Base-by-base conservation (phyloP, 495 filamentous ascomycete species). In the Aspergillus homomorphus region DNA sequence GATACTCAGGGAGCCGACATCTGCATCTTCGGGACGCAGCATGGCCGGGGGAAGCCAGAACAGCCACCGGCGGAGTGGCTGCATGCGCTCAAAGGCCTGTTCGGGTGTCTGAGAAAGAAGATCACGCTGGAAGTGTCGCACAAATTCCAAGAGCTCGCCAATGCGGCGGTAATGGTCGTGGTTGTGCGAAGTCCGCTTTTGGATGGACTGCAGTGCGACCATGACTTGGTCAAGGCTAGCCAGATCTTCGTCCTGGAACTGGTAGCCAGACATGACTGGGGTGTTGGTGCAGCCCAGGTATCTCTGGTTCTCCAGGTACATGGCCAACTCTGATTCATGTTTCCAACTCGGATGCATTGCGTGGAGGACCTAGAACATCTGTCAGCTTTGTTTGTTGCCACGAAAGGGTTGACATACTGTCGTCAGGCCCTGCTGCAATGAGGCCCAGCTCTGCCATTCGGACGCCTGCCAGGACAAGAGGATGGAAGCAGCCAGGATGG, bases 391-490 rank as follows among this genome's bases (percentile, higher is more conserved):
- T 30, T 30, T 5, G 3, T 28, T 19, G 4, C 4, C 7, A 2
- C 14, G 6, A n/a, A 51, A 1, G 3, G 10, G 14, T 23, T 26
- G 12, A 51, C 48, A 19, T 51, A 51, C 91, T 49, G 88, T 91
- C 24, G 88, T 89, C 60, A 92, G 92, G 44, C 94, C 94, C 62
- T 94, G 88, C 80, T 96, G 92, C 52, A 98, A 77, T 56, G 90
- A 92, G 53, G 86, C 88, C 93, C 93, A 97, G 69, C 84, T 87
- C 68, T 79, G 96, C 94, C 92, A 97, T 75, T 98, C 94, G 62
- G 87, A 91, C 58, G 90, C 89, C 76, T 98, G 94, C 95, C 95
- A 98, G 46, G 93, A 93, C 45, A 98, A 79, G 50, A 98, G 80
- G 33, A 96, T 85, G 14, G 92, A 98, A 23, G 94, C 90, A 52